Evolutionary conservation across 495 filamentous ascomycete species (phyloP), one percentile per base, ranked within the genome.

Genomic region (Hypoxylon intermedium): DNA sequence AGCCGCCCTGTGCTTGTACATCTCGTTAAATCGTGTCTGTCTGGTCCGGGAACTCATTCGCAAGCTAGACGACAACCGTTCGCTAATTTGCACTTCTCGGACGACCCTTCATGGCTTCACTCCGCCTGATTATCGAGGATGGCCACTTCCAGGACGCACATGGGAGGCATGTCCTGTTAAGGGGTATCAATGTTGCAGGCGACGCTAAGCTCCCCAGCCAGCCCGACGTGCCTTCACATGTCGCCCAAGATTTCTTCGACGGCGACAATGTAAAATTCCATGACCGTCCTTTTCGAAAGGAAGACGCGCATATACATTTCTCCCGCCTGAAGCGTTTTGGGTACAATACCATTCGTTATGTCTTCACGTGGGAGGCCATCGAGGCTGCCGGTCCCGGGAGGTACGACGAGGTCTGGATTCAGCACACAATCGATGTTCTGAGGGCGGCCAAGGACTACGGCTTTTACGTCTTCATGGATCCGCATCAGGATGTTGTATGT

Each of bases 321-420:
- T 83, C 89, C n/a, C 79, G 92, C 26, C 74, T 98, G 47, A 87
- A 87, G 58, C 88, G 87, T 58, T 96, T 84, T 79, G 94, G 94
- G 5, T 98, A 97, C 74, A 98, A 97, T 73, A 90, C 89, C 1
- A 93, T 98, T 46, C 83, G 94, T 67, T 98, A 98, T 70, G 82
- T 98, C 57, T 98, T 96, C 71, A 98, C 93, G 0, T 98, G 94
- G 94, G 94, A 98, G 72, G 93, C 94, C n/a, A 93, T 98, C 67
- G 94, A 98, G 76, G 87, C 92, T 55, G 87, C 87, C 9, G 94
- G 93, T 0, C 94, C 94, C n/a, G 92, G 92, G 1, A 89, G 81
- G 60, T 98, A 98, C 73, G 94, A 98, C 60, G 89, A 98, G 67
- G 89, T 91, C 58, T 98, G 90, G 89, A 90, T 97, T 57, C 75